Evolutionary conservation across 2,329 filamentous ascomycete species (phyloP), one percentile per base, ranked within the genome.

Genomic region (Calonectria pseudoreteaudii): DNA sequence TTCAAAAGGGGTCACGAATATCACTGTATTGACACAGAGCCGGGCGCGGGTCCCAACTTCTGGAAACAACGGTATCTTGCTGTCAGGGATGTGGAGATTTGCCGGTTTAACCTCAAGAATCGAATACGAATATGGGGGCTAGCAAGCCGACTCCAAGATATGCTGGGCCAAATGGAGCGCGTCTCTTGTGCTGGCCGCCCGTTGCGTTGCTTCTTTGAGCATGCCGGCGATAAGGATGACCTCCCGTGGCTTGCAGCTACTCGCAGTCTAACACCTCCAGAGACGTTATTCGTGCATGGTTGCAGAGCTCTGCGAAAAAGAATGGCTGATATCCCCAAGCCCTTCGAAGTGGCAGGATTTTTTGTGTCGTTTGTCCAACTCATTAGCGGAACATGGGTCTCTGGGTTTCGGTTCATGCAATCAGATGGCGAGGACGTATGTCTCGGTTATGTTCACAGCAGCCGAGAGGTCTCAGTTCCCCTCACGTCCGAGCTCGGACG

Each of bases 81-180:
- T 11, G 16, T 71, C 23, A 58, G 36, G 5, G 26, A 38, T 8
- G n/a, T 74, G 41, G 18, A n/a, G 38, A 30, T 20, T 8, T 36
- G 36, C 30, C 56, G 41, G 7, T 52, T 44, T 3, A 66, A 44
- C 30, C 14, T 75, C 8, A 34, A 64, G 14, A 75, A 74, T 41
- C 68, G 74, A 34, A 68, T 66, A 62, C 71, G 71, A 11, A 64
- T 75, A 30, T 75, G 74, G 74, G 16, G 18, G 10, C 65, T 75
- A 4, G 72, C 71, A 8, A 66, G 68, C 9, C 23, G 5, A 1
- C 28, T 75, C 20, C 65, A 41, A 28, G 60, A 74, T 9, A 18
- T 64, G 4, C 41, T 75, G 28, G 13, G 20, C 5, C 36, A 75
- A 38, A 38, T 72, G 30, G 16, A 20, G 4, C 65, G 13, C 16